Percentiles rank a stretch among this genome's conserved stretches.
These are phyloP conservation scores for Harrya chromipes DNA, from an alignment of 768 basidiomycete genomes.

Conservation along the genomic window DNA sequence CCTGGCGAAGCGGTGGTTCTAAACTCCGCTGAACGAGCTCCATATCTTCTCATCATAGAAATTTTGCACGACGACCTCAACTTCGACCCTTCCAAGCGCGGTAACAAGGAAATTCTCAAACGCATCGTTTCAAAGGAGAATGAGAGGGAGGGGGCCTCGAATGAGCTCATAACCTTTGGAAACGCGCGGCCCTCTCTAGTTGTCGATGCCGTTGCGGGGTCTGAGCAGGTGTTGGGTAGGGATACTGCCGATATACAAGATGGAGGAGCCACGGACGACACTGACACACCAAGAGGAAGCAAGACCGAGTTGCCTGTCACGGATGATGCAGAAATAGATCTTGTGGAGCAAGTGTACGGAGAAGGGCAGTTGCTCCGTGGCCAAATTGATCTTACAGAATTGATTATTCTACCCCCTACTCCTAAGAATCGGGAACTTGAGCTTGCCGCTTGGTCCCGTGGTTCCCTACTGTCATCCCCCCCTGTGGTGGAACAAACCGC, in stretches of 20 bases:
- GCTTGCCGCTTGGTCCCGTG: conserved; percentile 74
- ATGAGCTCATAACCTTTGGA: conserved; percentile 50
- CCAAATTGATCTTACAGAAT: conserved; percentile 77
- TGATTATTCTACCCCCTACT: conserved; percentile 74
- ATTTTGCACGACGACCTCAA: conserved; percentile 87
- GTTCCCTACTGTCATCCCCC: conserved; percentile 48
- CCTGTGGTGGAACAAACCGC: conserved; percentile 40
- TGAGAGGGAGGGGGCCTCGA: conserved; percentile 54
- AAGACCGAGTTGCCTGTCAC: conserved; percentile 19
- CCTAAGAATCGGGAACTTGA: conserved; percentile 91
- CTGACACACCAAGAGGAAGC: conserved; percentile 20
- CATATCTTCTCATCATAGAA: conserved; percentile 90
- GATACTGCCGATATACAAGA: conserved; percentile 27
- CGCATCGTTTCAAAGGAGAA: conserved; percentile 69
- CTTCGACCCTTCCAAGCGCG: conserved; percentile 81
- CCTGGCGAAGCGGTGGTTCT: conserved; percentile 97
- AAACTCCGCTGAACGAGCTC: conserved; percentile 95
- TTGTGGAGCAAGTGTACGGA: conserved; percentile 95
- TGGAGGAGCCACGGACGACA: conserved; percentile 3
- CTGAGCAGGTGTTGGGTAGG: conserved; percentile 33
- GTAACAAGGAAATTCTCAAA: conserved; percentile 83
- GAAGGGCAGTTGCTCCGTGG: conserved; percentile 68
- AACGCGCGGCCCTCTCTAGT: conserved; percentile 15
- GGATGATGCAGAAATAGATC: conserved; percentile 88
- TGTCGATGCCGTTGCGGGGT: conserved; percentile 23